Base-by-base conservation (phyloP, 805 yeast species). In the Candida maltosa region DNA sequence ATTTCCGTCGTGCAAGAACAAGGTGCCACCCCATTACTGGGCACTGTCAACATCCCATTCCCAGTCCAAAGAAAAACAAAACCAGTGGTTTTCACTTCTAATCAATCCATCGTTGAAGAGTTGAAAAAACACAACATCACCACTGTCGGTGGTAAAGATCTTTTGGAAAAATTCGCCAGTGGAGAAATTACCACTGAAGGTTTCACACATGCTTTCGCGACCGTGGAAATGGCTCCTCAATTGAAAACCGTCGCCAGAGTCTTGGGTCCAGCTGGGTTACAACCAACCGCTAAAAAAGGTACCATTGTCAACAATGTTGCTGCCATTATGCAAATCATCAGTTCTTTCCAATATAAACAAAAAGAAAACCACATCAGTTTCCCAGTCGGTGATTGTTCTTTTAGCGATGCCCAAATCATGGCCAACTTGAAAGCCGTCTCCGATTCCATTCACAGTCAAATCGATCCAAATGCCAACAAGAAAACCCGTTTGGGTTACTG, bases 241-340 rank as follows among this genome's bases (percentile, higher is more conserved):
- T 67, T 93, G 44, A 73, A 72, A 43, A 69, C 75, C 38, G 65
- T 87, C 16, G 96, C 93, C n/a, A 76, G 88, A 51, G 65, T 74
- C 8, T 71, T 93, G 48, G 97, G 97, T 39, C 95, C 95, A 21
- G 78, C 72, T 51, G 95, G 95, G 16, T 70, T 93, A 47, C 82
- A 89, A 85, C 97, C 98, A 31, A 73, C 75, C 29, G 80, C 75
- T 10, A 88, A 87, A 64, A 83, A 80, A 53, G 95, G 95, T 12
- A 88, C 96, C 1, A 93, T 91, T 6, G 46, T 40, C 10, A 74
- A 76, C n/a, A 78, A 87, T 48, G 62, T 87, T 20, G 65, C 63
- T 15, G 56, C 58, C 6, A 61, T 82, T 39, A 70, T 89, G 40
- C 51, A 58, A 24, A 62, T 68, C 6, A 76, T 79, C 32, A 93